A percentile compares a stretch with the other conserved stretches of the same genome.
Conservation (phyloP, 352 stramenopile species). For the Phytophthora aleatoria region DNA sequence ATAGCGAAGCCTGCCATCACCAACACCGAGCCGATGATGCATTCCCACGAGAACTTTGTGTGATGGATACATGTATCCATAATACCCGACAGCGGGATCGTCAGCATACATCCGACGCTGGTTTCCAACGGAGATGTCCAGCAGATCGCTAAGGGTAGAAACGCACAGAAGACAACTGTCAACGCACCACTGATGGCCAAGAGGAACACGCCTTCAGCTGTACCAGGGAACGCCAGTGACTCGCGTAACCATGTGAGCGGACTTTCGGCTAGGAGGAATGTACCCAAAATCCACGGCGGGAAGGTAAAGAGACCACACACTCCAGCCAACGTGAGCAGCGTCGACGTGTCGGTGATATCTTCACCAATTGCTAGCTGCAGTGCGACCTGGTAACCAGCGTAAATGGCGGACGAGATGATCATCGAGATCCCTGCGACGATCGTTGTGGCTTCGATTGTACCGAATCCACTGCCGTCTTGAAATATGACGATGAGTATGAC, state of each 20-base stretch:
- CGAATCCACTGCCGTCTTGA: slow-evolving; percentile 41
- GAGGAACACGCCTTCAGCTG: slow-evolving; percentile 37
- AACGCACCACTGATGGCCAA: slow-evolving; percentile 41
- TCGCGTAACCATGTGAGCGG: slow-evolving; percentile 52
- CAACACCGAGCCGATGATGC: slow-evolving; percentile 49
- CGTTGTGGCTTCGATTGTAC: slow-evolving; percentile 41
- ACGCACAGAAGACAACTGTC: slow-evolving; percentile 56
- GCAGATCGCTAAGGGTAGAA: slow-evolving; percentile 51
- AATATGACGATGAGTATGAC: slow-evolving; percentile 60
- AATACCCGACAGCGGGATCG: slow-evolving; percentile 54
- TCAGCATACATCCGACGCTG: slow-evolving; percentile 67
- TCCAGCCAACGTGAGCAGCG: slow-evolving; percentile 51
- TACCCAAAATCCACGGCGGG: slow-evolving; percentile 52
- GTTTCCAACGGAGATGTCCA: slow-evolving; percentile 69
- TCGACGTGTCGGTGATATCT: slow-evolving; percentile 54
- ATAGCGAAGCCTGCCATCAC: slow-evolving; percentile 60
- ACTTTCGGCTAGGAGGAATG: slow-evolving; percentile 42
- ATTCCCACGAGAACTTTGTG: slow-evolving; percentile 53
- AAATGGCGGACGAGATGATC: slow-evolving; percentile 53
- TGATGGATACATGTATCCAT: slow-evolving; percentile 52
- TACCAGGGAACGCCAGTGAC: slow-evolving; percentile 46
- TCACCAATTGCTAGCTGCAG: slow-evolving; percentile 44
- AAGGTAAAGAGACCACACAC: slow-evolving; percentile 54
- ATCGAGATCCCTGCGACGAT: slow-evolving; percentile 49
- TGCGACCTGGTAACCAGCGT: slow-evolving; percentile 56